Evolutionary conservation across 306 rosid species (phyloP), one percentile per base, ranked within the genome.

Genomic region (Prinsepia uniflora): DNA sequence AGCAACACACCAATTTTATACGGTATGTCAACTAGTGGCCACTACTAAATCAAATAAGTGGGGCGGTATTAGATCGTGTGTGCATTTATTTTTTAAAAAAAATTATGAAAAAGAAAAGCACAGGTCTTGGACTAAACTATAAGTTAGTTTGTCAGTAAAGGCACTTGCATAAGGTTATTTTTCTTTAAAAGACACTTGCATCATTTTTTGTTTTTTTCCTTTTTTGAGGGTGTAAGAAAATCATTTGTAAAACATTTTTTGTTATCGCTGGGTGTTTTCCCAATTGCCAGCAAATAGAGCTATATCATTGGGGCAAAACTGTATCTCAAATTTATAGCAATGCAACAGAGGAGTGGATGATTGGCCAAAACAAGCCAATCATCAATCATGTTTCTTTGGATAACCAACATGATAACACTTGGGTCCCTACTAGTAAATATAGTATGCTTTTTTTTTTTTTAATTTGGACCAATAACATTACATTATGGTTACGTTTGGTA

Each of bases 291-390:
- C 72, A 19, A 68, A 19, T 12, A 5, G 10, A 19, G 41, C 8
- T 19, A 8, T 20, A 59, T 54, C 46, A 41, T 41, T 13, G 22
- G 73, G 20, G 41, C 8, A 22, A 10, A 30, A 49, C 0, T 17
- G 17, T 42, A 20, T 59, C 43, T 59, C 44, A 72, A 61, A 59
- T 34, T 52, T 49, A 14, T 63, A n/a, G 30, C 43, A 19, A 79
- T 73, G 80, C 62, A 17, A 34, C 2, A 2, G 30, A 24, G 30
- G 30, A 59, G 24, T 22, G 17, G 61, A 0, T 24, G 75, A 79
- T 85, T 81, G 81, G 86, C 34, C 78, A 65, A 76, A 60, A 14
- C 49, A 22, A 68, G 71, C 90, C 90, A 79, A 86, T 80, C 24
- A 65, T 22, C 30, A 24, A 24, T 24, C 30, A 24, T 24, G 30